phyloP scores from a whole-genome alignment of 306 rosid species.

The Cicer pinnatifidum region DNA sequence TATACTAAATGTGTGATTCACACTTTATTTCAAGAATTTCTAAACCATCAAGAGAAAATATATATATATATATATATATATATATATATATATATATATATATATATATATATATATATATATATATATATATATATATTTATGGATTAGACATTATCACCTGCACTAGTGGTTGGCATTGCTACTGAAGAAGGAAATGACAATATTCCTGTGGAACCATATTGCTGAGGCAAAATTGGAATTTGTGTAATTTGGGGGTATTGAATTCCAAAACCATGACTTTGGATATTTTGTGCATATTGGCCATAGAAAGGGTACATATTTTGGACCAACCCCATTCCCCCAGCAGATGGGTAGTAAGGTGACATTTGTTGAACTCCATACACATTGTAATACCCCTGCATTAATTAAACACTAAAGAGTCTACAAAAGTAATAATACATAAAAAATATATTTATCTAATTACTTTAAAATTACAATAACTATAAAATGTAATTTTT shows the following conservation, averaged over 20 bases:
- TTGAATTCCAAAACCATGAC: conserved; percentile 70
- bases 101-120: too few relatives aligned
- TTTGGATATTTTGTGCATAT: conserved; percentile 64
- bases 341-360: conserved; percentile 64
- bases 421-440: conserved; percentile 23
- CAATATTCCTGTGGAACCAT: conserved; percentile 63
- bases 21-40: too few relatives aligned
- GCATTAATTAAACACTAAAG: conserved; percentile 32
- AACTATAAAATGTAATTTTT: background rate
- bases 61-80: too few relatives aligned
- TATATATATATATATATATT: too few relatives aligned
- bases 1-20: background rate
- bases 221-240: conserved; percentile 73
- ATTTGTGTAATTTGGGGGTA: conserved; percentile 71
- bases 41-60: too few relatives aligned
- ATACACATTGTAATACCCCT: conserved; percentile 80
- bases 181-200: conserved; percentile 68
- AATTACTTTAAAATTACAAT: background rate
- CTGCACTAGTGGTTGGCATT: conserved; percentile 55
- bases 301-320: conserved; percentile 78
- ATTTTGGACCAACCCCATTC: conserved; percentile 62
- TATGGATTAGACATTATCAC: conserved; percentile 45
- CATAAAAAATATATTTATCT: conserved; percentile 4
- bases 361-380: conserved; percentile 85
- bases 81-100: too few relatives aligned